Evolutionary conservation across 2,329 filamentous ascomycete genomes (phyloP).

Genomic region (Cladosporium oxysporum): DNA sequence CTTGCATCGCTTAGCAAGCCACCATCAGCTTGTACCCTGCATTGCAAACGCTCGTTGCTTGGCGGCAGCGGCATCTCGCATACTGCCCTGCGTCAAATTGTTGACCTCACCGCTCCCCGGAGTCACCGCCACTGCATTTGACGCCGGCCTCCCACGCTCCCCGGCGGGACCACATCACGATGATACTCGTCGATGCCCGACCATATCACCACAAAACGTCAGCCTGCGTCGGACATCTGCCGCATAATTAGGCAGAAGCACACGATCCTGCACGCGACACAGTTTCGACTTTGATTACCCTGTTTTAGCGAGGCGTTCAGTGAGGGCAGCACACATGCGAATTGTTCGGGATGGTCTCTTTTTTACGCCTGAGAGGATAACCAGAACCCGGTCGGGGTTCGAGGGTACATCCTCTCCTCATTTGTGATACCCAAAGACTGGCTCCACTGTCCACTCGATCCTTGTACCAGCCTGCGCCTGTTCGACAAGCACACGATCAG

Average conservation of each 20-base stretch:
- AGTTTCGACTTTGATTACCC: conserved; percentile 22
- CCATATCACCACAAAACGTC: conserved; percentile 3
- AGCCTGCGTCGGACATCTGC: background rate
- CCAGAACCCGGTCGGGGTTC: background rate
- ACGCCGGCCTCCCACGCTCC: background rate
- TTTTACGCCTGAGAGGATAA: conserved; percentile 13
- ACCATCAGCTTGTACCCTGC: conserved; percentile 22
- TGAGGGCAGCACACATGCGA: conserved; percentile 22
- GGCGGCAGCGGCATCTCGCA: conserved; percentile 13
- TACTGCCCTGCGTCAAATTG: conserved; percentile 7
- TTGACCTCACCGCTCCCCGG: conserved; percentile 9
- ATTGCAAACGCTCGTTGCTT: conserved; percentile 25
- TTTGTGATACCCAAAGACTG: conserved; percentile 19
- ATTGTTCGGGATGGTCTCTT: conserved; percentile 32
- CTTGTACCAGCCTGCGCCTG: conserved; percentile 1
- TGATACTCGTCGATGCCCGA: conserved; percentile 8
- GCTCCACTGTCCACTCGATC: conserved; percentile 17
- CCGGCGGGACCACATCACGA: conserved; percentile 1
- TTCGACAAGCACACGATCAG: background rate
- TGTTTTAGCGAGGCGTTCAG: conserved; percentile 35
- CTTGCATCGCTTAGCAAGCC: conserved; percentile 3
- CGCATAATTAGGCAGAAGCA: conserved; percentile 7
- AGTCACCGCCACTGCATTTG: conserved; percentile 16
- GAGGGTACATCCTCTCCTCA: background rate
- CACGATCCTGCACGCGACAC: conserved; percentile 4